Evolutionary conservation across 257 asterid species (phyloP).

Genomic region (Solanum stenotomum): DNA sequence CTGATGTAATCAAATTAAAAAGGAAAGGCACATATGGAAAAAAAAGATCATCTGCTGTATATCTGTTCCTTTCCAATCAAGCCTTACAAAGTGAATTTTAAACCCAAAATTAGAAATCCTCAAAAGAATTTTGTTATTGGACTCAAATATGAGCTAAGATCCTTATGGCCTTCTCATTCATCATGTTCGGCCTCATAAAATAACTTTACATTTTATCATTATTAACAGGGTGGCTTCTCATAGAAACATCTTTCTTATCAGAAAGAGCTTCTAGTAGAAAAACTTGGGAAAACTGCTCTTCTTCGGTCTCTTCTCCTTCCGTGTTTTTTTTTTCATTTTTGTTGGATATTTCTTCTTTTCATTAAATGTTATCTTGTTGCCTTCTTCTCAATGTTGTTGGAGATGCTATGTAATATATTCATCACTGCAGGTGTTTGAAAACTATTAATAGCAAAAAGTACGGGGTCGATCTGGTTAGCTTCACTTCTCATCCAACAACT

Average conservation of each 20-base stretch:
- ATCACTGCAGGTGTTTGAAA: conserved; percentile 65
- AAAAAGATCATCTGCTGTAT: neutral
- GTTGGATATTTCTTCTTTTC: neutral
- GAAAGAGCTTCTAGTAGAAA: neutral
- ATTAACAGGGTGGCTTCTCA: neutral
- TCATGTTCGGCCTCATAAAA: neutral
- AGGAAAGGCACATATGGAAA: neutral
- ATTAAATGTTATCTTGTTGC: neutral
- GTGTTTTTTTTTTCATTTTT: neutral
- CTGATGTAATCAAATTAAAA: neutral
- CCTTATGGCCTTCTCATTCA: neutral
- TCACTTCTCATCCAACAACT: conserved; percentile 92
- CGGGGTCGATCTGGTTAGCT: conserved; percentile 94
- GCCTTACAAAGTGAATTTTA: neutral
- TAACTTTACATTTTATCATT: neutral
- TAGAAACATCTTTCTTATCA: neutral
- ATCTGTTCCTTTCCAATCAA: neutral
- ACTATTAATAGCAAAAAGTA: conserved; percentile 93
- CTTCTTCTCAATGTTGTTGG: neutral
- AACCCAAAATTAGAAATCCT: neutral
- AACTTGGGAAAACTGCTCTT: neutral
- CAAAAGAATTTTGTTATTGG: neutral
- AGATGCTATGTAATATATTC: neutral
- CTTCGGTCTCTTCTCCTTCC: neutral
- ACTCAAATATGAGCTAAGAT: neutral